A percentile compares a stretch with the other conserved stretches of the same genome.
Evolutionary conservation across 1,284 basidiomycete species (phyloP).

Genomic region (Ustilago bromivora): DNA sequence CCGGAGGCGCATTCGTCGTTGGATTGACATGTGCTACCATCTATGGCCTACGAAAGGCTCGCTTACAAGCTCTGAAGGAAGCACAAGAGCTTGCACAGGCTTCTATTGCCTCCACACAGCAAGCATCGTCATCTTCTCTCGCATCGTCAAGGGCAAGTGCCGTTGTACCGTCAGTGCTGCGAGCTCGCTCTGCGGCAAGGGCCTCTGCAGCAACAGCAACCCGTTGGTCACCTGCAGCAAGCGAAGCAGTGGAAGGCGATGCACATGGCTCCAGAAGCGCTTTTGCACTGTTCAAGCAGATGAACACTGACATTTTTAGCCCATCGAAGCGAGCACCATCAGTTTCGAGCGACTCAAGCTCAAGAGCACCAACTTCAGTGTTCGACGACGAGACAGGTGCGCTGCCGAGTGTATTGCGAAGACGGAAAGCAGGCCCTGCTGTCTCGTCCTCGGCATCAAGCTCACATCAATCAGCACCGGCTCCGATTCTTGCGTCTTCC

Average conservation of each 20-base stretch:
- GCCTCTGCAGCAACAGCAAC: background rate
- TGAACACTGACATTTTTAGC: conserved; percentile 35
- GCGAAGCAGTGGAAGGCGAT: background rate
- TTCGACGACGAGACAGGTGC: conserved; percentile 42
- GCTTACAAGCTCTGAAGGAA: conserved; percentile 41
- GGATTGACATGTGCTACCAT: conserved; percentile 47
- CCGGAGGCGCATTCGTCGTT: conserved; percentile 44
- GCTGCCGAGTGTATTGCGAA: conserved; percentile 30
- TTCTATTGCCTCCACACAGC: background rate
- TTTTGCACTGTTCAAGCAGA: conserved; percentile 29
- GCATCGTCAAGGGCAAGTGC: background rate
- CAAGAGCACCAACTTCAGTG: conserved; percentile 39
- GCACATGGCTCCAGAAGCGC: conserved; percentile 8
- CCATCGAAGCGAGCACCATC: conserved; percentile 12
- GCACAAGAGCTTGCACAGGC: conserved; percentile 36
- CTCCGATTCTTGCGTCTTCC: background rate
- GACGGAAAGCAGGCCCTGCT: conserved; percentile 2
- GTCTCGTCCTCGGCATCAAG: background rate
- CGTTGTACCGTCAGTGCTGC: background rate
- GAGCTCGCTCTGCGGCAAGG: conserved; percentile 1
- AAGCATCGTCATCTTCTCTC: background rate
- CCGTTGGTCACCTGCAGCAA: background rate
- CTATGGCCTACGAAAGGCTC: conserved; percentile 44
- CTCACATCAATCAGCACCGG: background rate
- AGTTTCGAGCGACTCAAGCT: background rate